Base-by-base conservation (phyloP, 108 stramenopile species). In the Pseudonitzschia multistriata region DNA sequence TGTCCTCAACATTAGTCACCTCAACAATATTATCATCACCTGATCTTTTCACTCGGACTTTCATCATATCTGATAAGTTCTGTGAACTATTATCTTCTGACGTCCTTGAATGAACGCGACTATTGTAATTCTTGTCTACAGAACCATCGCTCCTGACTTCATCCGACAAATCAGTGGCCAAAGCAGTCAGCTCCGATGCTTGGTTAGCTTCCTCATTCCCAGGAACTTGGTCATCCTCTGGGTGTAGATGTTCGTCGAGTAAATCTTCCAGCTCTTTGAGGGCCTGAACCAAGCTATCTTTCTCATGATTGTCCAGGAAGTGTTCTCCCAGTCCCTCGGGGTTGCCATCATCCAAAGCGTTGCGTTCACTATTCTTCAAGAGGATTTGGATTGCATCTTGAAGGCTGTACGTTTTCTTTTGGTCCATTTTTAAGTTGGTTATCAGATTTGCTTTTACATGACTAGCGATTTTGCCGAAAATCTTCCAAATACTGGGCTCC, bases 401-500 rank as follows among this genome's bases (percentile, higher is more conserved):
- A 15, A 64, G 63, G 36, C 40, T 45, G 28, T 45, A 45, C 21
- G 17, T 40, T 22, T 28, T 42, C 21, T 11, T 45, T 25, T 59
- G 29, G 2, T 35, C 31, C n/a, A 35, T 36, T 3, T 8, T 33
- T 4, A 13, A 30, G 33, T 59, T 33, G 13, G 42, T 17, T 25
- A 22, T 25, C 3, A 11, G 6, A 0, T 19, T 25, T 45, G n/a
- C 34, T 11, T 40, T 30, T 29, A 45, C 22, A n/a, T 22, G 42
- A 47, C 63, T 35, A 6, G 63, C 40, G 14, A 45, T 47, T 7
- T 11, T 22, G 39, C 28, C 37, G 24, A 64, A 64, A 29, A 64
- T 47, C 24, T 64, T 64, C 63, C 63, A 64, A 64, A 64, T 64
- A 64, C 63, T 64, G 13, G 40, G 25, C 24, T 47, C 63, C 63